Conservation (phyloP, 495 filamentous ascomycete genomes). For the Chlorociboria aeruginascens region DNA sequence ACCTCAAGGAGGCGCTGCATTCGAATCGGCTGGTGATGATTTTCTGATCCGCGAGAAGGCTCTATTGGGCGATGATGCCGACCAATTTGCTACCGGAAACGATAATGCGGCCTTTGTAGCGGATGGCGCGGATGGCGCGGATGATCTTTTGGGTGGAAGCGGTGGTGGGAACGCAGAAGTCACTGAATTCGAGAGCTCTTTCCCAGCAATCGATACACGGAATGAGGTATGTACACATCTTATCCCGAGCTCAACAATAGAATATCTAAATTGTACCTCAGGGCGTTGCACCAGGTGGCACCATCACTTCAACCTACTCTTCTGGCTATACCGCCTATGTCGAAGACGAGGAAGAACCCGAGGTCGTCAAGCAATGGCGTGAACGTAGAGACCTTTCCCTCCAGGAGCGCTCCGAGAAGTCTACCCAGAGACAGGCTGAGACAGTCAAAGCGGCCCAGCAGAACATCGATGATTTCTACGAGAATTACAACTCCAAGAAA, state of each 20-base stretch:
- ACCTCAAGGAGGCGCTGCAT: constrained; percentile 25
- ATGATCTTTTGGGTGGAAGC: constrained; percentile 67
- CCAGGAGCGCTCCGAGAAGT: constrained; percentile 64
- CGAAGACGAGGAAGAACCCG: constrained; percentile 65
- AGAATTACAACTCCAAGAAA: constrained; percentile 95
- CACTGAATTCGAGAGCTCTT: constrained; percentile 72
- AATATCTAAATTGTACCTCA: constrained; percentile 21
- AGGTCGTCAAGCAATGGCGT: constrained; percentile 85
- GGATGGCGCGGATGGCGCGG: constrained; percentile 38
- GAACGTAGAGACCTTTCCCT: constrained; percentile 70
- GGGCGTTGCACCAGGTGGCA: constrained; percentile 76
- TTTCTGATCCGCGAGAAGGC: constrained; percentile 87
- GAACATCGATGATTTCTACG: constrained; percentile 97
- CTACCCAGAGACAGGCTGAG: constrained; percentile 67
- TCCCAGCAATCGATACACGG: constrained; percentile 67
- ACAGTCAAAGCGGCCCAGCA: constrained; percentile 76
- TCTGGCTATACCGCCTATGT: constrained; percentile 49
- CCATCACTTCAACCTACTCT: constrained; percentile 74
- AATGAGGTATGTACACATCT: constrained; percentile 55
- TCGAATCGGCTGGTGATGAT: constrained; percentile 38
- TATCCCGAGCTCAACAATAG: constrained; percentile 1
- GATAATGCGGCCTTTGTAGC: constrained; percentile 52
- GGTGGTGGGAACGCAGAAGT: constrained; percentile 42
- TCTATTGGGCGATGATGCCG: constrained; percentile 79
- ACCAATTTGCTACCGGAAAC: constrained; percentile 72